Percentiles rank a stretch among this genome's conserved stretches.
Evolutionary conservation across 2,329 filamentous ascomycete genomes (phyloP).

Genomic region (Sporothrix pseudoabietina): DNA sequence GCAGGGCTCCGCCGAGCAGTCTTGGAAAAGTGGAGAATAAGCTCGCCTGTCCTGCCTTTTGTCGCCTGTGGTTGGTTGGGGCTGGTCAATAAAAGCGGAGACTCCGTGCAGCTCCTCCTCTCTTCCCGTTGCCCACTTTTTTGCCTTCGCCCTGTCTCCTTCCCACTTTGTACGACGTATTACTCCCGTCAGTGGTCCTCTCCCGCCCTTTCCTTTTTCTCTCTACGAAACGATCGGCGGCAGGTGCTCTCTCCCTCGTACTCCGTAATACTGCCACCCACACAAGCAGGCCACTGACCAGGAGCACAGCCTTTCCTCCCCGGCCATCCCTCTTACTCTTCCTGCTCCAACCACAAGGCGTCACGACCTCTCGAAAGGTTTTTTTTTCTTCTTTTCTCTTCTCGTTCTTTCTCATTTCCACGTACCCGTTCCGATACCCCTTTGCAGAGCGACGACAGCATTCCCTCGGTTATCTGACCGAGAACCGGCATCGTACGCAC

Average conservation of each 20-base stretch:
- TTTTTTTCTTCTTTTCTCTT: background rate
- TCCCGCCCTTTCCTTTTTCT: conserved; percentile 9
- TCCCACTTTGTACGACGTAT: no score
- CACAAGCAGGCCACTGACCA: background rate
- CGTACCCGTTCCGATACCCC: background rate
- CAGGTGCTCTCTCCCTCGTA: background rate
- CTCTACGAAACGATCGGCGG: conserved; percentile 4
- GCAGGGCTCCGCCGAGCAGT: background rate
- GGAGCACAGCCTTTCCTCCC: conserved; percentile 22
- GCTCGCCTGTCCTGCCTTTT: background rate
- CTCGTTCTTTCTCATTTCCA: background rate
- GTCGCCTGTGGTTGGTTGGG: background rate
- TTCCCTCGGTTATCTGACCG: conserved; percentile 2
- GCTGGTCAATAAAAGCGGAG: background rate
- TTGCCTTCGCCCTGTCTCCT: background rate
- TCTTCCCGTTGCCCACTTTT: conserved; percentile 17
- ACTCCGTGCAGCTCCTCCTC: background rate
- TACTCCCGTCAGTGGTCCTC: no score
- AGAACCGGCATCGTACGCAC: background rate
- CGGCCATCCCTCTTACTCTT: background rate
- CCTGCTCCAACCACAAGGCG: conserved; percentile 1
- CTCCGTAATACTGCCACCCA: background rate
- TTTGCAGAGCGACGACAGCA: background rate
- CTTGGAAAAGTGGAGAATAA: background rate
- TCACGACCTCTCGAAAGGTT: background rate